Evolutionary conservation across 2,329 filamentous ascomycete genomes (phyloP).

Genomic region (Ascochyta rabiei): DNA sequence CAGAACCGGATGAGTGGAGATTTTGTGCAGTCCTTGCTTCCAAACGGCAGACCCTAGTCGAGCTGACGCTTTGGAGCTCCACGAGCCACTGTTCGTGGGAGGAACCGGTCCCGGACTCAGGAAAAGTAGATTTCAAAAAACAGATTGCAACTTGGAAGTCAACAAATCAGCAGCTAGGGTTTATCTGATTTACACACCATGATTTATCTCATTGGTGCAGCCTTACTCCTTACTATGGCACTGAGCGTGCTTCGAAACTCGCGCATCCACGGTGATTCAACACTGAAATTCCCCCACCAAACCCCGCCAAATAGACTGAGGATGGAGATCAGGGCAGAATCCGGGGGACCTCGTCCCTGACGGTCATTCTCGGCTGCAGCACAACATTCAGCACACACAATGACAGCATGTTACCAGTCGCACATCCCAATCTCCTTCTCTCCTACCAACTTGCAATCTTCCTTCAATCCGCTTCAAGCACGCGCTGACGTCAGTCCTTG

Average conservation of each 20-base stretch:
- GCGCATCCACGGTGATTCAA: neutral
- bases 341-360: constrained; percentile 2
- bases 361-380: neutral
- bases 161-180: neutral
- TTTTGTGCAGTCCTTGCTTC: neutral
- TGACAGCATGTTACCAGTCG: neutral
- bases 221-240: neutral
- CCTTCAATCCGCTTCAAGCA: neutral
- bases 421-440: constrained; percentile 2
- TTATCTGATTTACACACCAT: neutral
- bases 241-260: neutral
- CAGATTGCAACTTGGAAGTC: neutral
- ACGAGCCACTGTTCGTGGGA: neutral
- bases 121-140: neutral
- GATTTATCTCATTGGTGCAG: neutral
- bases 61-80: neutral
- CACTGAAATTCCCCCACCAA: constrained; percentile 7
- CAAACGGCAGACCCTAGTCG: neutral
- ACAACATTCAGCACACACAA: neutral
- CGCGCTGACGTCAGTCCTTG: constrained; percentile 11
- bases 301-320: constrained; percentile 5
- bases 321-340: neutral
- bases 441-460: neutral
- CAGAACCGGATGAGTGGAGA: constrained; percentile 3
- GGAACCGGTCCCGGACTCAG: neutral